Evolutionary conservation across 2,329 filamentous ascomycete species (phyloP), one percentile per base, ranked within the genome.

Genomic region (Penicillium sp.): DNA sequence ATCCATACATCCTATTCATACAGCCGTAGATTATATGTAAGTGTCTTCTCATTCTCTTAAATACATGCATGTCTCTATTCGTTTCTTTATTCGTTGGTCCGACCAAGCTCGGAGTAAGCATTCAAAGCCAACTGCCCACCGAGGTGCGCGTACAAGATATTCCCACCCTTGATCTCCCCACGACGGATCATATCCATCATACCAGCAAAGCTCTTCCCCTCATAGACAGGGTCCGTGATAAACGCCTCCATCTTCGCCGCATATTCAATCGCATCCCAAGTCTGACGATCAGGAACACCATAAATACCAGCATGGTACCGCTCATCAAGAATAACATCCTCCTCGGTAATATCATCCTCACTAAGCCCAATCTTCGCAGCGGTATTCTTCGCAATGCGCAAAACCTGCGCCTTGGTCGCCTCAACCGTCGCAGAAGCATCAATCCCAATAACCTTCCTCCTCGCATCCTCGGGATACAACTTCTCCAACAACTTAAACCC

Each of bases 211-310:
- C 85, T 89, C 82, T 91, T 91, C 1, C 89, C 89, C 75, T 90
- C 88, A 67, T 91, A 91, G 1, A 91, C 88, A 0, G 88, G 88
- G 68, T 91, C 88, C 0, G 87, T 90, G 61, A 91, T 88, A 65
- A 91, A 86, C 0, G 83, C 88, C 76, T 91, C 89, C 1, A 84
- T 89, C 58, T 78, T 72, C 0, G 88, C 88, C 6, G 85, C 86
- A 68, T 89, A 86, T 71, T 82, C 82, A 69, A 91, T 90, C 0
- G 87, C 88, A 33, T 85, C 85, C 49, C 87, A 80, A 1, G 88
- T 91, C 66, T 77, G 76, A 70, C 84, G 75, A 63, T 89, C 86
- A 0, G 87, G 86, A 56, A 89, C 80, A 2, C 88, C 89, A 70
- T 91, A 90, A 7, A 81, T 75, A 8, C 86, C 86, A 19, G 82